These are phyloP conservation scores for Mucor lusitanicus DNA, from an alignment of 371 early-diverging fungal species.

Conservation along the genomic window DNA sequence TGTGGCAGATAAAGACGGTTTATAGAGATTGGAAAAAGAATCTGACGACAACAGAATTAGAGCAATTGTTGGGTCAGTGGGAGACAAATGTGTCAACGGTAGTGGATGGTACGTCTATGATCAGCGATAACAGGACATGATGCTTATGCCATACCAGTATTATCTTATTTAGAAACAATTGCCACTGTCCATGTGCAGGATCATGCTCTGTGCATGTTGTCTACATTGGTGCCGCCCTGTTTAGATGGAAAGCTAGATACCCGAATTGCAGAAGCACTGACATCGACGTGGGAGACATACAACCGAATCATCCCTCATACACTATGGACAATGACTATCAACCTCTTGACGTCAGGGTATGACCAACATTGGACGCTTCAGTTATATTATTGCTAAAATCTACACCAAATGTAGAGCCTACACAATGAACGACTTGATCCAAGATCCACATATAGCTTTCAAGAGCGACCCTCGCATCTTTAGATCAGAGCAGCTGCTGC, in stretches of 20 bases:
- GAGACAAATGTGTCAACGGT: constrained; percentile 11
- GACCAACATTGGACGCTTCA: not conserved
- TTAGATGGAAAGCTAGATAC: constrained; percentile 25
- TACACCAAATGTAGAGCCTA: constrained; percentile 16
- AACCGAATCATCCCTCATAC: constrained; percentile 42
- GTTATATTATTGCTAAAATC: not conserved
- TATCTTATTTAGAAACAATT: constrained; percentile 17
- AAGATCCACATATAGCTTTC: constrained; percentile 54
- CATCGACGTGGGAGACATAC: constrained; percentile 43
- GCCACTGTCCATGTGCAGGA: constrained; percentile 8
- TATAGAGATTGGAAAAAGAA: constrained; percentile 4
- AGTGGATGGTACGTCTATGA: not conserved
- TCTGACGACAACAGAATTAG: constrained; percentile 2
- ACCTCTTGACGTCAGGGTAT: constrained; percentile 7
- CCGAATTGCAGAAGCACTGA: constrained; percentile 29
- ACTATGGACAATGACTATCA: constrained; percentile 41
- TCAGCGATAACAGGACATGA: not conserved
- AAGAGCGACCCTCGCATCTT: constrained; percentile 54
- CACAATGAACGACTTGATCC: constrained; percentile 45
- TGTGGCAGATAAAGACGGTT: constrained; percentile 13
- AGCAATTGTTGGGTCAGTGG: constrained; percentile 9
- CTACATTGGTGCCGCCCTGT: constrained; percentile 24
- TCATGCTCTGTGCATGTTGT: constrained; percentile 20
- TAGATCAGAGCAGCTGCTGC: constrained; percentile 45
- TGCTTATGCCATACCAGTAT: not conserved